Base-by-base conservation (phyloP, 2,329 filamentous ascomycete species). In the Pyrenochaeta sp. region DNA sequence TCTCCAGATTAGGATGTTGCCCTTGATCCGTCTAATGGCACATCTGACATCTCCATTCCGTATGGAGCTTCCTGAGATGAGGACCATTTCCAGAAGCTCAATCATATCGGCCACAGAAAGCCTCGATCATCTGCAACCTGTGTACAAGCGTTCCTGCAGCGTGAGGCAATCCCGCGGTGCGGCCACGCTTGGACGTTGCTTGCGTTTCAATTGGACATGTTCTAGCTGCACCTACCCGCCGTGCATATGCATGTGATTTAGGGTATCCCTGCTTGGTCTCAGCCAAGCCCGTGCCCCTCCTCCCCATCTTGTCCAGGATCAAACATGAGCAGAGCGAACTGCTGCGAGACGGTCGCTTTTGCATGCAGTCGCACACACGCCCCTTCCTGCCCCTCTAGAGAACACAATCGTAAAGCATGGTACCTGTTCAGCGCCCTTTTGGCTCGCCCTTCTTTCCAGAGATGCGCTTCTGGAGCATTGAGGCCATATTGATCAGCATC, bases 231-330 rank as follows among this genome's bases (percentile, higher is more conserved):
- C 54, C 47, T 61, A 71, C 71, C 72, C 72, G 72, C 63, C 59
- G 54, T 74, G 71, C 72, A 74, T 73, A 73, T 75, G 72, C 71
- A 57, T 72, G 71, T 72, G 64, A 72, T 71, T 60, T 60, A 66
- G 64, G 59, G 51, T 48, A 66, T 64, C 69, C 70, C 65, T 71
- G 67, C 54, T 39, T 53, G 27, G 56, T 52, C 50, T 42, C 45
- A 48, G 55, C 54, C 55, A 57, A 54, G 56, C 54, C 53, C 55
- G 45, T 54, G 58, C 59, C 66, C 61, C 58, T 50, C 56, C 48
- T 53, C 49, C 23, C 44, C 42, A 40, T 42, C 45, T 30, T 49
- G 33, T 43, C 53, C 45, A 46, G 40, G 44, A 44, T 51, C 54
- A 50, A 66, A 64, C 61, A 63, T 66, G 58, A 60, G 54, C 58